A percentile compares a stretch with the other conserved stretches of the same genome.
phyloP scores from a whole-genome alignment of 1,284 basidiomycete genomes.

The Volvariella volvacea region DNA sequence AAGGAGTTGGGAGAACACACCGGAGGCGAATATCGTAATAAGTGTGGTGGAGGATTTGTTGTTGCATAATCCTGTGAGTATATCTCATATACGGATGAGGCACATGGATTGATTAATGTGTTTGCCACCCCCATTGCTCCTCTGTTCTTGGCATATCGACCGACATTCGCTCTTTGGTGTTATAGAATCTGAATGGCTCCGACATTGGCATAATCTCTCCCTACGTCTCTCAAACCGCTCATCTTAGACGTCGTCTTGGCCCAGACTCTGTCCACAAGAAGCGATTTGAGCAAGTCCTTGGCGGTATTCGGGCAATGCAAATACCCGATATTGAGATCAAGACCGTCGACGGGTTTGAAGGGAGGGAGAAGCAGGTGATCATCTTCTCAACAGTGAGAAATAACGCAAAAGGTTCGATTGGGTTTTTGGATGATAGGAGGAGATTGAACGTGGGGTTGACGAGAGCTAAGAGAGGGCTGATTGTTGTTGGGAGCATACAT shows the following conservation, averaged over 20 bases:
- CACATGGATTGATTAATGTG: too few relatives aligned
- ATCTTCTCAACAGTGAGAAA: constrained; percentile 87
- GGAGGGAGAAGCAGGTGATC: constrained; percentile 88
- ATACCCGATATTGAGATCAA: constrained; percentile 69
- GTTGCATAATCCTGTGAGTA: constrained; percentile 63
- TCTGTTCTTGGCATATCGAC: too few relatives aligned
- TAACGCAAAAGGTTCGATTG: constrained; percentile 68
- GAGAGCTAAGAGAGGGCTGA: constrained; percentile 75
- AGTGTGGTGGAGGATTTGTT: constrained; percentile 76
- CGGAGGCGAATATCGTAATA: constrained; percentile 74
- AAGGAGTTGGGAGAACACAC: constrained; percentile 66
- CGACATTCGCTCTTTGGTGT: too few relatives aligned
- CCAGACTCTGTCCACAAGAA: constrained; percentile 40
- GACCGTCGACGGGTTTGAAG: constrained; percentile 92
- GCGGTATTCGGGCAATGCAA: constrained; percentile 57
- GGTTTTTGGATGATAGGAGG: constrained; percentile 85
- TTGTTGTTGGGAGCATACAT: constrained; percentile 72
- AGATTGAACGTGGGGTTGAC: constrained; percentile 88
- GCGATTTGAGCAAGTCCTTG: constrained; percentile 55
- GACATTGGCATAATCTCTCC: constrained; percentile 89
- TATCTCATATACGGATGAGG: too few relatives aligned
- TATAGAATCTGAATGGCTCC: constrained; percentile 52
- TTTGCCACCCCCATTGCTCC: too few relatives aligned
- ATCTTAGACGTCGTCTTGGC: constrained; percentile 59
- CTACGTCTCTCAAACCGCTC: constrained; percentile 75